Evolutionary conservation across 208 protist species (phyloP).

Genomic region (Novymonas esmeraldas): DNA sequence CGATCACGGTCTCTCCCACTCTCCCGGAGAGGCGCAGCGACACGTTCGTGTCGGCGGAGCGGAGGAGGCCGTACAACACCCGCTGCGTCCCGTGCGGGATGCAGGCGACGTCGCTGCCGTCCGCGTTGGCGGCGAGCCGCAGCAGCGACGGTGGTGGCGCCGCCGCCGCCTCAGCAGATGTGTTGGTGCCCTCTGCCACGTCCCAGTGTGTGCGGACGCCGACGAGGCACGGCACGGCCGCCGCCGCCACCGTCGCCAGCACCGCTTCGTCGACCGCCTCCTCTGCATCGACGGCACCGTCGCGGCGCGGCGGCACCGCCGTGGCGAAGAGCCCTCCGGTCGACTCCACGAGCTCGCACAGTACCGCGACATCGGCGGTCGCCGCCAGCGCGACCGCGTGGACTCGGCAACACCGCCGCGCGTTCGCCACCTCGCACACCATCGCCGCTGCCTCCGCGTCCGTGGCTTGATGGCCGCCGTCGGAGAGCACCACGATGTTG

Average conservation of each 20-base stretch:
- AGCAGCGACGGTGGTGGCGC: constrained; percentile 3
- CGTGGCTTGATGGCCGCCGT: constrained; percentile 27
- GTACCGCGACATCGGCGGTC: constrained; percentile 36
- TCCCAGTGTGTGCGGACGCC: constrained; percentile 34
- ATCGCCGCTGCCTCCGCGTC: constrained; percentile 31
- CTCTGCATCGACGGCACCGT: background rate
- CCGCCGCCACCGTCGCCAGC: constrained; percentile 31
- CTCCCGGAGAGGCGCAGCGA: constrained; percentile 46
- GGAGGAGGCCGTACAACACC: constrained; percentile 24
- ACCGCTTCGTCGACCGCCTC: constrained; percentile 34
- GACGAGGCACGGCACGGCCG: constrained; percentile 63
- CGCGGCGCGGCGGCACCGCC: constrained; percentile 4
- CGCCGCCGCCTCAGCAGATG: background rate
- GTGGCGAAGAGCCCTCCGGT: constrained; percentile 45
- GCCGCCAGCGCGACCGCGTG: constrained; percentile 54
- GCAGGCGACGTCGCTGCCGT: constrained; percentile 17
- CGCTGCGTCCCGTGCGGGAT: constrained; percentile 45
- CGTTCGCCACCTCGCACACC: constrained; percentile 29
- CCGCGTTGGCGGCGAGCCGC: constrained; percentile 13
- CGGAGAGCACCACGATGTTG: constrained; percentile 68
- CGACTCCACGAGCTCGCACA: constrained; percentile 53
- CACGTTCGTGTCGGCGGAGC: constrained; percentile 10
- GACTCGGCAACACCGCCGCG: constrained; percentile 41
- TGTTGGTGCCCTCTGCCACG: background rate
- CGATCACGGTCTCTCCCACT: constrained; percentile 48